Evolutionary conservation across 2,329 filamentous ascomycete genomes (phyloP).

Genomic region (Alternaria burnsii): DNA sequence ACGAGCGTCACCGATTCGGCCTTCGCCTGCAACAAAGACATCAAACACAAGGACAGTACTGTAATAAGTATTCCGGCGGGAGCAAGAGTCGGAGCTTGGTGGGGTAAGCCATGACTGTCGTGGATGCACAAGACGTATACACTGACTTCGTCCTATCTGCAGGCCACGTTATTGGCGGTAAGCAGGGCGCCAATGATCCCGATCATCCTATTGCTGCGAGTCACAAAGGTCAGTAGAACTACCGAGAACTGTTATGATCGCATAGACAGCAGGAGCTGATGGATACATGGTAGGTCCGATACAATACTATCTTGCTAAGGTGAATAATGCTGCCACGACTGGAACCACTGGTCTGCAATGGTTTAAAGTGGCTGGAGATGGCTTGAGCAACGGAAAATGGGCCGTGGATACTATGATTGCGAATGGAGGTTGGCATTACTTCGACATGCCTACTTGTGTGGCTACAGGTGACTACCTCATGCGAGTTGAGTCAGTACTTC

Average conservation of each 20-base stretch:
- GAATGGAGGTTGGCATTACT: slow-evolving; percentile 54
- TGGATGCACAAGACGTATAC: not conserved
- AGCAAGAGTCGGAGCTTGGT: slow-evolving; percentile 58
- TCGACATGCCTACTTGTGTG: slow-evolving; percentile 42
- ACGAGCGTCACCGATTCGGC: slow-evolving; percentile 53
- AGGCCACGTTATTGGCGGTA: slow-evolving; percentile 53
- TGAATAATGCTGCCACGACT: slow-evolving; percentile 44
- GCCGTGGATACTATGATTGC: slow-evolving; percentile 58
- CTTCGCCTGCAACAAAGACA: slow-evolving; percentile 56
- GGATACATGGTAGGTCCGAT: slow-evolving; percentile 21
- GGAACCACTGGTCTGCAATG: slow-evolving; percentile 48
- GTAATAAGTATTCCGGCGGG: slow-evolving; percentile 59
- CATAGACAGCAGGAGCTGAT: not conserved
- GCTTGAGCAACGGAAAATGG: slow-evolving; percentile 51
- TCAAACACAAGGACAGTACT: slow-evolving; percentile 44
- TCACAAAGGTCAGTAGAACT: slow-evolving; percentile 53
- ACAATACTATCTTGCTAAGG: slow-evolving; percentile 40
- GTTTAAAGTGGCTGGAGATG: slow-evolving; percentile 51
- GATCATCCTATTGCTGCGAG: slow-evolving; percentile 59
- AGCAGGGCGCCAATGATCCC: slow-evolving; percentile 57
- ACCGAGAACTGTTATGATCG: not conserved
- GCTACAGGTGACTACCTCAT: slow-evolving; percentile 50
- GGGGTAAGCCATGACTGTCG: slow-evolving; percentile 49
- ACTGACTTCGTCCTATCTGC: not conserved
- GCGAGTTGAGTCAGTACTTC: slow-evolving; percentile 19